Percentiles rank a stretch among this genome's conserved stretches.
phyloP scores from a whole-genome alignment of 345 rosid species.

The Eucalyptus rudis region DNA sequence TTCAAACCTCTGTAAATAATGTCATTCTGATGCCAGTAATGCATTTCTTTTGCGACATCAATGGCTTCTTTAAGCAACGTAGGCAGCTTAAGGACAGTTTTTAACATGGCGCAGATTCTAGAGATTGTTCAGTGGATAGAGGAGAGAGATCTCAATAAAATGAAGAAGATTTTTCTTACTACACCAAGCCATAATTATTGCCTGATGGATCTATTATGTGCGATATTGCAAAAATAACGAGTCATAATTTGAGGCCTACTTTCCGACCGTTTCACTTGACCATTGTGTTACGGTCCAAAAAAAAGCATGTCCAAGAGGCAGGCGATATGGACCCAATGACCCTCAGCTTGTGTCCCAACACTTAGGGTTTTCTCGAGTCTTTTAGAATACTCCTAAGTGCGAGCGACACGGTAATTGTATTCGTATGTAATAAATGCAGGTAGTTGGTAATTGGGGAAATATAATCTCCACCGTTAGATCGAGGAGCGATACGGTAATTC shows the following conservation, averaged over 20 bases:
- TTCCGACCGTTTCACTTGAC: background rate
- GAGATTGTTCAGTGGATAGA: background rate
- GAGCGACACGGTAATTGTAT: too few relatives aligned
- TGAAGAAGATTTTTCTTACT: background rate
- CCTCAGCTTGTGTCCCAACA: too few relatives aligned
- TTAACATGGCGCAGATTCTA: background rate
- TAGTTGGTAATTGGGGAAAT: too few relatives aligned
- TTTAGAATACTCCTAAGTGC: too few relatives aligned
- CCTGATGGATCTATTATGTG: background rate
- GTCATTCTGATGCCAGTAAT: slow-evolving; percentile 8
- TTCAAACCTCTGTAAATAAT: slow-evolving; percentile 9
- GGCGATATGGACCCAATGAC: too few relatives aligned
- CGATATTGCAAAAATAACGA: background rate
- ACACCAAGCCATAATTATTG: background rate
- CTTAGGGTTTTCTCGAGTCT: too few relatives aligned
- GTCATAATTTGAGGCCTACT: background rate
- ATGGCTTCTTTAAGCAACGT: slow-evolving; percentile 3
- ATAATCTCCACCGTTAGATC: too few relatives aligned
- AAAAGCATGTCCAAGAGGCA: too few relatives aligned
- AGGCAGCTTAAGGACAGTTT: background rate
- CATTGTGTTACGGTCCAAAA: background rate
- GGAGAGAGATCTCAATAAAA: background rate
- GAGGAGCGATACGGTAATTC: too few relatives aligned
- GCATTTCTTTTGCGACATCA: slow-evolving; percentile 9
- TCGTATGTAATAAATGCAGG: too few relatives aligned